Evolutionary conservation across 2,329 filamentous ascomycete species (phyloP).

Genomic region (Sarocladiaceae sp.): DNA sequence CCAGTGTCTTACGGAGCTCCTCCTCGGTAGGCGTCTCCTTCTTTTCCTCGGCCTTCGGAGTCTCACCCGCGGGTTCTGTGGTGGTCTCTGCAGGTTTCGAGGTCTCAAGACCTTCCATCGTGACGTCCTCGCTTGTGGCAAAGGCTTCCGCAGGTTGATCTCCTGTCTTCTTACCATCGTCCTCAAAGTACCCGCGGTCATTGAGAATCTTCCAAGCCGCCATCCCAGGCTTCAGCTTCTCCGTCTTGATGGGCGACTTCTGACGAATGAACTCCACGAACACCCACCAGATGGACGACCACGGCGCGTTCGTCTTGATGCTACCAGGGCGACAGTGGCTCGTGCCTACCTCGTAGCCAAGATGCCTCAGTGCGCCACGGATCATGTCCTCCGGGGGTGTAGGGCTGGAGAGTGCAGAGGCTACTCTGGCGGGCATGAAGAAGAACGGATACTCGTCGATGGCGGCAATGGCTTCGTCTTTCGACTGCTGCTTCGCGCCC

Average conservation of each 20-base stretch:
- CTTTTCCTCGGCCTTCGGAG: slow-evolving; percentile 6
- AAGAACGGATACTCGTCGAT: slow-evolving; percentile 80
- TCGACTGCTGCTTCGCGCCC: slow-evolving; percentile 28
- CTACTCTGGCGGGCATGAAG: slow-evolving; percentile 67
- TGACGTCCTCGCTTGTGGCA: background rate
- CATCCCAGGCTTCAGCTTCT: slow-evolving; percentile 61
- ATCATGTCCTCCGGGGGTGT: slow-evolving; percentile 75
- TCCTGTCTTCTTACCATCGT: background rate
- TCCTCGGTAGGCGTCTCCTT: slow-evolving; percentile 12
- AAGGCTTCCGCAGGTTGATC: slow-evolving; percentile 6
- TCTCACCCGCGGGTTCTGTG: background rate
- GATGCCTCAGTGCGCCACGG: slow-evolving; percentile 70
- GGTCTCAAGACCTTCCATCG: slow-evolving; percentile 3
- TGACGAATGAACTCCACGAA: slow-evolving; percentile 89
- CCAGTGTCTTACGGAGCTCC: slow-evolving; percentile 50
- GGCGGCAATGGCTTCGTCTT: slow-evolving; percentile 49
- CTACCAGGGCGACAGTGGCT: slow-evolving; percentile 87
- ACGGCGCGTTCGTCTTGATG: slow-evolving; percentile 90
- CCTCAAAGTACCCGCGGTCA: slow-evolving; percentile 29
- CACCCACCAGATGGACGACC: slow-evolving; percentile 83
- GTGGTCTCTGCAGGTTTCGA: too few relatives aligned
- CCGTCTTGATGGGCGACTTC: slow-evolving; percentile 68
- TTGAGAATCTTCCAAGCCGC: slow-evolving; percentile 65
- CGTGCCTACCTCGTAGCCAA: slow-evolving; percentile 77
- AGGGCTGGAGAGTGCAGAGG: slow-evolving; percentile 70